Evolutionary conservation across 148 eudicot species (phyloP).

Genomic region (Rhododendron henanense): DNA sequence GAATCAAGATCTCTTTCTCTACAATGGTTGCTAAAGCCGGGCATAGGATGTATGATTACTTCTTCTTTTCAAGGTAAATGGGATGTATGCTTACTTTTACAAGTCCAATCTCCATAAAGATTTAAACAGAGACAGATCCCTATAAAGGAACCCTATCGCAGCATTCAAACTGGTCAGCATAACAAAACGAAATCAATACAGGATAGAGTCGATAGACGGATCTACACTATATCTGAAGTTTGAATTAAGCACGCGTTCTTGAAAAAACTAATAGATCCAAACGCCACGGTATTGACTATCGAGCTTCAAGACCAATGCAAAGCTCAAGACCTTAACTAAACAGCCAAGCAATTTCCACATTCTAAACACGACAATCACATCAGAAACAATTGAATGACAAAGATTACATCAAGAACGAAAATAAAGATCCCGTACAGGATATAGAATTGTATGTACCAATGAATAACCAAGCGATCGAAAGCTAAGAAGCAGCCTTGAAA

Average conservation of each 20-base stretch:
- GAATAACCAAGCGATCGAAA: neutral
- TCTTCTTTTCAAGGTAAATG: too few species aligned
- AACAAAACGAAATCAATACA: neutral
- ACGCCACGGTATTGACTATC: neutral
- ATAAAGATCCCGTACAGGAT: neutral
- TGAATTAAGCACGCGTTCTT: neutral
- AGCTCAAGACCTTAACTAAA: neutral
- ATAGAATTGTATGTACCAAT: neutral
- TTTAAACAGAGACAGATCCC: neutral
- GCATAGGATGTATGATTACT: neutral
- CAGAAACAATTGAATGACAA: neutral
- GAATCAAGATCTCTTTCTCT: neutral
- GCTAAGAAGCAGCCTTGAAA: neutral
- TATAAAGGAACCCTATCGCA: neutral
- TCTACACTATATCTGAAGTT: neutral
- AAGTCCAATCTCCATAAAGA: neutral
- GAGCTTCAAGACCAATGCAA: constrained; percentile 2
- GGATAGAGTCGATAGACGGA: neutral
- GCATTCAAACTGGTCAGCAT: neutral
- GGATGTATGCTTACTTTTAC: neutral
- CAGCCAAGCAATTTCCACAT: neutral
- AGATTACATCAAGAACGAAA: neutral
- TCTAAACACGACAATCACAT: neutral
- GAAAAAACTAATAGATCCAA: neutral
- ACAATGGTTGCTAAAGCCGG: neutral